A percentile compares a stretch with the other conserved stretches of the same genome.
phyloP scores from a whole-genome alignment of 1,284 basidiomycete species.

The Cryptococcus sp. region DNA sequence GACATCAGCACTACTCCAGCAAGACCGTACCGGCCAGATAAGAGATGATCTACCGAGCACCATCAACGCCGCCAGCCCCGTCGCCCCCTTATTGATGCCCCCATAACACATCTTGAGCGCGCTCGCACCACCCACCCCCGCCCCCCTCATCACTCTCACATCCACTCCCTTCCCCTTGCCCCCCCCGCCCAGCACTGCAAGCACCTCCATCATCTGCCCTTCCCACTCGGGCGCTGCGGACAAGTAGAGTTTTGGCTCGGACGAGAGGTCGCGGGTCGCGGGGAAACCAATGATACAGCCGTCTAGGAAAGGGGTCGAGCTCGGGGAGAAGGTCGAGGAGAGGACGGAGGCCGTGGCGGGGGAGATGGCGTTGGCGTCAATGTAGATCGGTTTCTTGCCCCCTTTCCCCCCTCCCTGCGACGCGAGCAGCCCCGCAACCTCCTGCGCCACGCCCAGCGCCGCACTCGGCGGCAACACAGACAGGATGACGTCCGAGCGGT shows the following conservation, averaged over 20 bases:
- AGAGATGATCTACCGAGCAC: constrained; percentile 13
- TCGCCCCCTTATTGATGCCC: constrained; percentile 18
- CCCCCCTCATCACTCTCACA: constrained; percentile 9
- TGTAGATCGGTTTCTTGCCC: constrained; percentile 8
- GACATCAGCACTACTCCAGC: background rate
- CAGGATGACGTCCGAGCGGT: constrained; percentile 15
- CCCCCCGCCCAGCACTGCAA: constrained; percentile 4
- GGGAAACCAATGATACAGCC: constrained; percentile 21
- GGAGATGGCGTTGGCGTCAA: constrained; percentile 23
- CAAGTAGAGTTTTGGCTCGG: constrained; percentile 19
- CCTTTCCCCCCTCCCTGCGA: background rate
- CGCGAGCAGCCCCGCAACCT: background rate
- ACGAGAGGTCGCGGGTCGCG: background rate
- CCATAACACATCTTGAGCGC: constrained; percentile 27
- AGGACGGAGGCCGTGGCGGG: constrained; percentile 11
- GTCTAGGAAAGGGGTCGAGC: constrained; percentile 14
- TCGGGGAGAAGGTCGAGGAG: background rate
- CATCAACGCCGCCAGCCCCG: constrained; percentile 11
- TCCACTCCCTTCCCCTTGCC: constrained; percentile 6
- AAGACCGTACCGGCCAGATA: background rate
- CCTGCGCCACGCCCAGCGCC: constrained; percentile 12
- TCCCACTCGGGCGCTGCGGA: constrained; percentile 2
- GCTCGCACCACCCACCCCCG: constrained; percentile 19
- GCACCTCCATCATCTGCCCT: constrained; percentile 1
- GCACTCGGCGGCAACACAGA: constrained; percentile 22